These are phyloP conservation scores for Amphichorda felina DNA, from an alignment of 2,329 filamentous ascomycete genomes.

Conservation along the genomic window DNA sequence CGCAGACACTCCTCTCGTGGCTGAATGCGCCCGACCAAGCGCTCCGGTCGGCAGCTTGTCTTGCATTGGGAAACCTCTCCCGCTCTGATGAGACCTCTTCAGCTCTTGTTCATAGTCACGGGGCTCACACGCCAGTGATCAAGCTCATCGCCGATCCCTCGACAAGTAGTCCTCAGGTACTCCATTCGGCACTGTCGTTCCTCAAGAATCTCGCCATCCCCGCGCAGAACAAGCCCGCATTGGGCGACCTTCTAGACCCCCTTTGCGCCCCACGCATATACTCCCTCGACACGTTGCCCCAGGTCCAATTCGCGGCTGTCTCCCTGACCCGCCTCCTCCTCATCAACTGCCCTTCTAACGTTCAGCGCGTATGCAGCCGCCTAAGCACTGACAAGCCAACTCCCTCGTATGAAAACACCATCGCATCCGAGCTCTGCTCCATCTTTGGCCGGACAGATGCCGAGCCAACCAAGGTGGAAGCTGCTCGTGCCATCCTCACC, in stretches of 20 bases:
- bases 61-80: conserved; percentile 49
- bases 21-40: conserved; percentile 24
- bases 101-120: conserved; percentile 31
- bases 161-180: conserved; percentile 34
- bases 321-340: conserved; percentile 46
- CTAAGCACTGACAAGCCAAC: conserved; percentile 18
- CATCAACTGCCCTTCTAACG: conserved; percentile 38
- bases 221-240: conserved; percentile 34
- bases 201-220: conserved; percentile 55
- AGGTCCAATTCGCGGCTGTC: conserved; percentile 48
- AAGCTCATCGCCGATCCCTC: conserved; percentile 27
- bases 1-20: conserved; percentile 34
- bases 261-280: conserved; percentile 40
- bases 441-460: conserved; percentile 26
- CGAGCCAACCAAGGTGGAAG: conserved; percentile 46
- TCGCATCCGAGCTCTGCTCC: conserved; percentile 22
- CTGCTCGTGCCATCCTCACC: conserved; percentile 38
- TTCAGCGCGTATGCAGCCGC: conserved; percentile 32
- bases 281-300: conserved; percentile 34
- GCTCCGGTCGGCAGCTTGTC: conserved; percentile 45
- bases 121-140: conserved; percentile 31
- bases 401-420: conserved; percentile 14
- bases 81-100: conserved; percentile 43
- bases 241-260: conserved; percentile 35
- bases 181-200: conserved; percentile 46